Percentiles rank a stretch among this genome's conserved stretches.
These are phyloP conservation scores for Eimeria falciformis DNA, from an alignment of 169 alveolate species.

Conservation along the genomic window DNA sequence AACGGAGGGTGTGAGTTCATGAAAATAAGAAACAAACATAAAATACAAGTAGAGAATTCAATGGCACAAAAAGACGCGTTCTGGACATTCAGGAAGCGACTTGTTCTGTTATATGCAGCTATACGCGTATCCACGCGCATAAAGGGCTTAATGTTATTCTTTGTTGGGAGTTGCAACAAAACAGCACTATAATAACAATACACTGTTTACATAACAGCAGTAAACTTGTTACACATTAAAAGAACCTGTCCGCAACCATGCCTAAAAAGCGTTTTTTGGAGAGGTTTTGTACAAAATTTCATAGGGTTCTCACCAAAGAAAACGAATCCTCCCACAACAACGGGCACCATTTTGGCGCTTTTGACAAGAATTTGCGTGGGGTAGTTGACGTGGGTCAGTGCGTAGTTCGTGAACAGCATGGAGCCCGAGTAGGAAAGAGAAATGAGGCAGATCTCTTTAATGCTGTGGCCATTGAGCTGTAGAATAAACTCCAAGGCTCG, in stretches of 20 bases:
- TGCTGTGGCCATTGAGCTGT: constrained; percentile 42
- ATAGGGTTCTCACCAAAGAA: constrained; percentile 81
- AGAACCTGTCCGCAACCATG: neutral
- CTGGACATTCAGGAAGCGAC: no score
- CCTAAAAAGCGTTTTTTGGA: neutral
- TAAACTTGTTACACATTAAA: neutral
- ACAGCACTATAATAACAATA: neutral
- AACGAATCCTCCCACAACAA: constrained; percentile 90
- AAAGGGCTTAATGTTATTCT: no score
- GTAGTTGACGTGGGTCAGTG: constrained; percentile 89
- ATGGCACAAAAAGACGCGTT: no score
- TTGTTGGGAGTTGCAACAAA: neutral
- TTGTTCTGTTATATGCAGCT: no score
- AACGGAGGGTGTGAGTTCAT: neutral
- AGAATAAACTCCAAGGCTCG: neutral
- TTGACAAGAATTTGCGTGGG: constrained; percentile 94
- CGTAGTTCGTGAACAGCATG: constrained; percentile 88
- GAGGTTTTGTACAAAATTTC: no score
- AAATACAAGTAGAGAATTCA: neutral
- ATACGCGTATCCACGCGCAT: no score
- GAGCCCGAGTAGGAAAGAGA: constrained; percentile 88
- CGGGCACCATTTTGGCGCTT: constrained; percentile 94
- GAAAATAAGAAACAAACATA: neutral
- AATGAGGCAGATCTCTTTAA: constrained; percentile 81
- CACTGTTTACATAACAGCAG: neutral